Percentiles rank a stretch among this genome's conserved stretches.
Conservation (phyloP, 2,329 filamentous ascomycete species). For the Diaporthe destruens region DNA sequence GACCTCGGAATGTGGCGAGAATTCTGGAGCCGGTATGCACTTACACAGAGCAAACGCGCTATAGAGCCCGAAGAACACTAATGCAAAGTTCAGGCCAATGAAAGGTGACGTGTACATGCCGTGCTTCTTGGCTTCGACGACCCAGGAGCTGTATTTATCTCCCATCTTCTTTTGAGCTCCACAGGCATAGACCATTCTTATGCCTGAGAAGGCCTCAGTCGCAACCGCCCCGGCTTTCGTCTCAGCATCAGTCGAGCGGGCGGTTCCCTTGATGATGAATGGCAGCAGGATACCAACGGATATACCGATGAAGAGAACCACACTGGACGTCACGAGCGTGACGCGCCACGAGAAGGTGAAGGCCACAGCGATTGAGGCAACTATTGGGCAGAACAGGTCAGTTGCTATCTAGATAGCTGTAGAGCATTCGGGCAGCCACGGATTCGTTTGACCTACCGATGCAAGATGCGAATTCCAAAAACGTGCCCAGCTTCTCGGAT, state of each 20-base stretch:
- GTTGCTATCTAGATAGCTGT: neutral
- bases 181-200: constrained; percentile 73
- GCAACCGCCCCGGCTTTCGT: constrained; percentile 70
- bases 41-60: constrained; percentile 47
- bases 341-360: constrained; percentile 71
- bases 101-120: constrained; percentile 64
- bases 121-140: constrained; percentile 65
- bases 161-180: constrained; percentile 69
- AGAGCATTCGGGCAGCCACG: too few species aligned
- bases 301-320: constrained; percentile 67
- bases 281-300: constrained; percentile 64
- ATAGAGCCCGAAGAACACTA: constrained; percentile 68
- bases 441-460: constrained; percentile 48
- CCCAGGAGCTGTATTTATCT: constrained; percentile 66
- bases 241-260: constrained; percentile 62
- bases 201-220: constrained; percentile 70
- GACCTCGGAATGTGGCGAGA: neutral
- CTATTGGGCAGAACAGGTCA: neutral
- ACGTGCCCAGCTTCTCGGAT: constrained; percentile 71
- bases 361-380: constrained; percentile 66
- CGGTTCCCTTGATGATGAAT: constrained; percentile 66
- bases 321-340: constrained; percentile 69
- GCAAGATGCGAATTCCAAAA: constrained; percentile 67
- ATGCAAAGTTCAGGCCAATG: constrained; percentile 64
- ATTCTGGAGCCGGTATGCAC: neutral